A percentile compares a stretch with the other conserved stretches of the same genome.
Evolutionary conservation across 768 basidiomycete genomes (phyloP).

Genomic region (Suillus cothurnatus): DNA sequence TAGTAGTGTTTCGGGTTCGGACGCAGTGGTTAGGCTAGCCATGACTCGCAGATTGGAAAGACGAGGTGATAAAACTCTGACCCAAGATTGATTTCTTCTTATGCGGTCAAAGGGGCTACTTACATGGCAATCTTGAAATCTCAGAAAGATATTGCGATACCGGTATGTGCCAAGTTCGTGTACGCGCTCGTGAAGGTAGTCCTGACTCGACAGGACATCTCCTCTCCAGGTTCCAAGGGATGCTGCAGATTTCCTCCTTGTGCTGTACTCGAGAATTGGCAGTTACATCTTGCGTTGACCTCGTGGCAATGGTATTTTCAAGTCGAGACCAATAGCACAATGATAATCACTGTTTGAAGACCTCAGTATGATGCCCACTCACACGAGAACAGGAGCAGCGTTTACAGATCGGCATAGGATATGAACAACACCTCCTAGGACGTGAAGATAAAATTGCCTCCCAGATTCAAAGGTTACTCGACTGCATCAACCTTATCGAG

Average conservation of each 20-base stretch:
- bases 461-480: not conserved
- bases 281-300: not conserved
- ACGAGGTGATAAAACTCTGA: not conserved
- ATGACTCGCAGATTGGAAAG: not conserved
- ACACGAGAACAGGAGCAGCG: not conserved
- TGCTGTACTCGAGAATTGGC: not conserved
- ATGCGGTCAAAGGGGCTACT: not conserved
- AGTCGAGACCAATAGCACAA: not conserved
- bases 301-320: too few relatives aligned
- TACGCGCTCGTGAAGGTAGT: not conserved
- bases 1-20: not conserved
- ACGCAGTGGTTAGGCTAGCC: not conserved
- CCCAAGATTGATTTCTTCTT: not conserved
- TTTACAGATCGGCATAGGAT: not conserved
- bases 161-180: too few relatives aligned
- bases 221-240: too few relatives aligned
- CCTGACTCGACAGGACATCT: too few relatives aligned
- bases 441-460: too few relatives aligned
- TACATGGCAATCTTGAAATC: not conserved
- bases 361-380: not conserved
- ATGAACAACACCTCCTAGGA: too few relatives aligned
- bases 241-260: not conserved
- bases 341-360: not conserved
- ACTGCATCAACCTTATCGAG: slow-evolving; percentile 45
- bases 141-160: not conserved